Evolutionary conservation across 768 basidiomycete species (phyloP), one percentile per base, ranked within the genome.

Genomic region (Podaxis sp.): DNA sequence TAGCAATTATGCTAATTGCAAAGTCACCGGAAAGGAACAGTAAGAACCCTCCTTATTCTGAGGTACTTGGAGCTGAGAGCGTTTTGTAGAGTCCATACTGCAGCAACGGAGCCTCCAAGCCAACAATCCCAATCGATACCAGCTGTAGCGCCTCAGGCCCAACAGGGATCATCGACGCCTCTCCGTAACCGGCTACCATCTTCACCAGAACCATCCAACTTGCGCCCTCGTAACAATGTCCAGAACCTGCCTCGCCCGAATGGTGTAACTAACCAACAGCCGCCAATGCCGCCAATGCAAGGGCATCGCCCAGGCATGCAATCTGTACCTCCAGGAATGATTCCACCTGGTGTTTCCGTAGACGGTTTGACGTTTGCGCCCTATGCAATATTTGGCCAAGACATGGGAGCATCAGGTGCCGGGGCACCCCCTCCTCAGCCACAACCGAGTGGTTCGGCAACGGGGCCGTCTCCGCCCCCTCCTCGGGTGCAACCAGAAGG

Each of bases 1-100:
- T 55, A 85, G 78, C 61, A 87, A 91, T 67, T 95, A 89, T 85
- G 91, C 88, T 11, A 89, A 85, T 26, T 94, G 90, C 67, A 93
- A 90, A 76, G 84, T 95, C 20, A 87, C 83, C 20, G 92, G 91
- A 24, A 80, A 78, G 17, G 91, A 94, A 74, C 75, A 78, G 91
- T 94, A 74, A 38, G 46, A 41, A 11, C 51, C 26, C 33, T 26
- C 38, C 20, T 38, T 15, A 5, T 11, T 22, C 22, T 36, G 26
- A 11, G 33, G 20, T 24, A 3, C 48, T 41, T 52, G 49, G 28
- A 51, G 15, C 57, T 49, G 20, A 46, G 5, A 44, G n/a, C 13
- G 15, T 65, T 13, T 41, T 17, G 8, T 48, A 64, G 56, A 24
- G n/a, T 48, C 37, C 52, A 64, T 26, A n/a, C 58, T 36, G 7